phyloP scores from a whole-genome alignment of 768 basidiomycete genomes.

The Cystofilobasidium bisporidii region DNA sequence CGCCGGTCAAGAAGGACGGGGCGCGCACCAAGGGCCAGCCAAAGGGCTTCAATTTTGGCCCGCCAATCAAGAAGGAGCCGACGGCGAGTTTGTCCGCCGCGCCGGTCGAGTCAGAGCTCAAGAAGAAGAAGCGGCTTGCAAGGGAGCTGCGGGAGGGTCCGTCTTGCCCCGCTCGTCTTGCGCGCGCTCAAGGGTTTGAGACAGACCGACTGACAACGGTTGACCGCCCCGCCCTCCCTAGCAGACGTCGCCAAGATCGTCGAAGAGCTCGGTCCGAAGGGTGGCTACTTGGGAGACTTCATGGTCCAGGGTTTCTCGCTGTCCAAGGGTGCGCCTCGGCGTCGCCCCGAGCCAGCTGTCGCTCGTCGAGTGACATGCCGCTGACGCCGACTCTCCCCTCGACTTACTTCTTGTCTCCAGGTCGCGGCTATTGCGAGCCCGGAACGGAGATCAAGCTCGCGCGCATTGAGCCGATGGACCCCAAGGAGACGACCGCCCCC shows the following conservation, averaged over 20 bases:
- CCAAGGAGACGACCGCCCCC: background rate
- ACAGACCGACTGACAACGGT: no score
- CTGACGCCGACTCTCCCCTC: background rate
- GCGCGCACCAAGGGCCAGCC: background rate
- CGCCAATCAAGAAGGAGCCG: slow-evolving; percentile 3
- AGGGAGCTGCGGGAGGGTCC: background rate
- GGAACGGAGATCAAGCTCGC: background rate
- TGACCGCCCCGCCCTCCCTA: background rate
- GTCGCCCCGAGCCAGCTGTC: background rate
- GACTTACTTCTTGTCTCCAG: background rate
- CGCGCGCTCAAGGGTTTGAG: no score
- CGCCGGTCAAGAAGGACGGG: background rate
- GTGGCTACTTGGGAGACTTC: slow-evolving; percentile 22
- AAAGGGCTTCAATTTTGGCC: background rate
- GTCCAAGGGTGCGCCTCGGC: slow-evolving; percentile 16
- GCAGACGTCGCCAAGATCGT: background rate
- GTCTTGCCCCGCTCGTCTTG: background rate
- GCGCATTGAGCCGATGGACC: background rate
- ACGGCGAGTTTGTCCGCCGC: background rate
- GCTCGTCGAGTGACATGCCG: background rate
- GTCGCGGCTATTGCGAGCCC: slow-evolving; percentile 15
- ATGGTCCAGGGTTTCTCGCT: slow-evolving; percentile 13
- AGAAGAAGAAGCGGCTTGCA: background rate
- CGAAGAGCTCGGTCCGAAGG: background rate
- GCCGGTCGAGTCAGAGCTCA: background rate